Conservation (phyloP, 495 filamentous ascomycete genomes). For the Tuber aestivum region DNA sequence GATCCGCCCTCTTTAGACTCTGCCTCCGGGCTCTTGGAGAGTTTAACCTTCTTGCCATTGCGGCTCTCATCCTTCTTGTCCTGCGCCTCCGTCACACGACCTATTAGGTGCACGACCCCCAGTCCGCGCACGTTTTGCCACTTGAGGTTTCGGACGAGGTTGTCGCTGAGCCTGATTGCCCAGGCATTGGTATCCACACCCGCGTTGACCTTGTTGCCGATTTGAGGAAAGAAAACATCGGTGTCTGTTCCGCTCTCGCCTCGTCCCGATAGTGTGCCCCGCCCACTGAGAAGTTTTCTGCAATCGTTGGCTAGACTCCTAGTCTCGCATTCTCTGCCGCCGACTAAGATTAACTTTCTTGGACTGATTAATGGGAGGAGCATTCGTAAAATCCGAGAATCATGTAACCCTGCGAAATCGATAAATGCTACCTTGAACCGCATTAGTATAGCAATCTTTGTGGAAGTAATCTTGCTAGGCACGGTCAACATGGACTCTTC, state of each 20-base stretch:
- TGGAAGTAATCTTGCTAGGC: constrained; percentile 67
- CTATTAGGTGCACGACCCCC: constrained; percentile 60
- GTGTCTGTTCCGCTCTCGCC: constrained; percentile 44
- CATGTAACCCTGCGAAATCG: constrained; percentile 87
- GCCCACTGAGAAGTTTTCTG: constrained; percentile 61
- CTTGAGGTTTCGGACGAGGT: constrained; percentile 71
- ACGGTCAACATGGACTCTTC: constrained; percentile 54
- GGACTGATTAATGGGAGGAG: constrained; percentile 90
- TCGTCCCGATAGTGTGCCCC: constrained; percentile 35
- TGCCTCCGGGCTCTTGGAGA: constrained; percentile 42
- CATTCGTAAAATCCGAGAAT: constrained; percentile 87
- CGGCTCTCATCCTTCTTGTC: constrained; percentile 33
- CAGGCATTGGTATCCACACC: constrained; percentile 98
- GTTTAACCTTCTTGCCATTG: constrained; percentile 59
- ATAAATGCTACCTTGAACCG: constrained; percentile 74
- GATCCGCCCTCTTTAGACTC: constrained; percentile 37
- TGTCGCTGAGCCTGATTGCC: constrained; percentile 81
- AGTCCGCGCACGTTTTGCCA: constrained; percentile 92
- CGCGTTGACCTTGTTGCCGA: constrained; percentile 69
- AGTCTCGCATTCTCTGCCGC: constrained; percentile 72
- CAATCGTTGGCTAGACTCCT: constrained; percentile 70
- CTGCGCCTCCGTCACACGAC: constrained; percentile 31
- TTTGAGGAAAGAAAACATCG: constrained; percentile 71
- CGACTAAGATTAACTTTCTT: constrained; percentile 83
- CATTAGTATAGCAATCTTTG: constrained; percentile 56